Evolutionary conservation across 257 asterid genomes (phyloP).

Genomic region (Solanum lycopersicoides): DNA sequence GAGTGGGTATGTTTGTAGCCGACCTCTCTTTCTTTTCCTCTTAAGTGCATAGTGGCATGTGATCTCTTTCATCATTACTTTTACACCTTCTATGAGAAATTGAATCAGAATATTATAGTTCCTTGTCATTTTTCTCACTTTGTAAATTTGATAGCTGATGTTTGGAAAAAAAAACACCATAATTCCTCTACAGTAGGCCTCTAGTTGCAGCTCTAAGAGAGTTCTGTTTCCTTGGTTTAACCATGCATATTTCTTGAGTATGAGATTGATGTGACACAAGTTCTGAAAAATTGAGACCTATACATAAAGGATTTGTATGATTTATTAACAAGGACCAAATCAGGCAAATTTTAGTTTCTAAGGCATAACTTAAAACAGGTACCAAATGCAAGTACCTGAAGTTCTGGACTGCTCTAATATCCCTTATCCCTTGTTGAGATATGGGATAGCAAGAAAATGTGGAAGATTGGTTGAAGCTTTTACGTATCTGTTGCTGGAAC

Average conservation of each 20-base stretch:
- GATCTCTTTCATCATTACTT: background rate
- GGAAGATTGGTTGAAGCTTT: background rate
- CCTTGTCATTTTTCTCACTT: background rate
- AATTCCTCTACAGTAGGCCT: background rate
- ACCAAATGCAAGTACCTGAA: background rate
- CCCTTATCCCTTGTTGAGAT: background rate
- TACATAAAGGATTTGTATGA: too few relatives aligned
- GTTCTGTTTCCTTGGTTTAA: background rate
- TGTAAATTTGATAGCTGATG: background rate
- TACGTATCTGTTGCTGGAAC: background rate
- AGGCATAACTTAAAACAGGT: background rate
- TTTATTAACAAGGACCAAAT: too few relatives aligned
- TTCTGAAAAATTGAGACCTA: too few relatives aligned
- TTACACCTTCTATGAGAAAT: background rate
- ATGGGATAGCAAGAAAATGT: background rate
- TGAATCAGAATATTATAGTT: background rate
- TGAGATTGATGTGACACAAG: too few relatives aligned
- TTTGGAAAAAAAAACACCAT: background rate
- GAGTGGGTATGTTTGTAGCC: constrained; percentile 68
- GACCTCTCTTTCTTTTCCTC: background rate
- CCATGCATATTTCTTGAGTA: background rate
- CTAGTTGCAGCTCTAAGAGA: background rate
- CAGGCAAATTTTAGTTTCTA: background rate
- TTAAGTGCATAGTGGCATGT: background rate
- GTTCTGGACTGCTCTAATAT: background rate